Conservation (phyloP, 106 monocot genomes). For the Acorus calamus region DNA sequence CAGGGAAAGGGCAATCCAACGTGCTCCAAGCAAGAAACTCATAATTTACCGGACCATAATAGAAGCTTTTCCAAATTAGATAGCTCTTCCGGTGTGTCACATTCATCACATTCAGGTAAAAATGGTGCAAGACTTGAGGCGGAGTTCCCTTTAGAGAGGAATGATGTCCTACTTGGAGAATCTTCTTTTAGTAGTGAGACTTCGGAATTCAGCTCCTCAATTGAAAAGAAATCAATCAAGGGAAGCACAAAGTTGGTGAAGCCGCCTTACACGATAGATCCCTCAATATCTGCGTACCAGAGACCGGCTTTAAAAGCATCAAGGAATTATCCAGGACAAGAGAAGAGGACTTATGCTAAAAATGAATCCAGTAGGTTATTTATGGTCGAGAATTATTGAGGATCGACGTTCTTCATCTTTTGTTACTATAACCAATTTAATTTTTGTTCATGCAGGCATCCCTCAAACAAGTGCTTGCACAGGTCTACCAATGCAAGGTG, state of each 20-base stretch:
- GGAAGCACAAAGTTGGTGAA: constrained; percentile 43
- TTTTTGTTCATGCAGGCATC: constrained; percentile 9
- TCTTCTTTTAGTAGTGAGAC: constrained; percentile 18
- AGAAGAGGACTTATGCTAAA: constrained; percentile 17
- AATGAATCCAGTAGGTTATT: constrained; percentile 36
- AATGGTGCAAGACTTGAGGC: constrained; percentile 7
- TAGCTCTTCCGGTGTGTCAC: constrained; percentile 3
- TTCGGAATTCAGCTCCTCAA: constrained; percentile 5
- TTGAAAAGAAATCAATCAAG: constrained; percentile 30
- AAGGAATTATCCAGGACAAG: constrained; percentile 25
- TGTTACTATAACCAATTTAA: not conserved
- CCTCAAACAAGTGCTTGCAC: constrained; percentile 4
- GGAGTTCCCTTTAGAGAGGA: constrained; percentile 11
- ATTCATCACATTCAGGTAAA: constrained; percentile 2
- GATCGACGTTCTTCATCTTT: constrained; percentile 3
- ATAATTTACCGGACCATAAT: constrained; percentile 16
- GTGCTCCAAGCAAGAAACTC: constrained; percentile 10
- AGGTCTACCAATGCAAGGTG: constrained; percentile 5
- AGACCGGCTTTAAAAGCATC: constrained; percentile 25
- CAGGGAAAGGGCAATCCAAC: constrained; percentile 5
- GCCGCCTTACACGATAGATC: constrained; percentile 61
- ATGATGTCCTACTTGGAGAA: constrained; percentile 5
- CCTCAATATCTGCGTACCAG: constrained; percentile 18
- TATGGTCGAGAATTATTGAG: not conserved
- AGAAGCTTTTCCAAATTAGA: constrained; percentile 11